phyloP scores from a whole-genome alignment of 2,329 filamentous ascomycete species.

The Lecanicillium sp. region DNA sequence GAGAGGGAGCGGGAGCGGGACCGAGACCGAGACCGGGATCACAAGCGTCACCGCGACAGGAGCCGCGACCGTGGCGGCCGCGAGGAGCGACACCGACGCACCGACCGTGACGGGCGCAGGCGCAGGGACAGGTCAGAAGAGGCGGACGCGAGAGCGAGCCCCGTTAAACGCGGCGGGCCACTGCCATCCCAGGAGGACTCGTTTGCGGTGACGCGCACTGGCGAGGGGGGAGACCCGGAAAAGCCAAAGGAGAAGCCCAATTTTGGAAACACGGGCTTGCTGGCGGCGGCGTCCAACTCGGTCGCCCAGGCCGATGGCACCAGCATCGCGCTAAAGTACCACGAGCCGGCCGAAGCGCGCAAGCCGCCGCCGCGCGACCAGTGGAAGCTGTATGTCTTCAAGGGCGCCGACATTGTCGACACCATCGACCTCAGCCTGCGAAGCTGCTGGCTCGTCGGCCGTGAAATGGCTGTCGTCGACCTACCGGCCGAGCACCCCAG shows the following conservation, averaged over 20 bases:
- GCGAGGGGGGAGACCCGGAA: constrained; percentile 30
- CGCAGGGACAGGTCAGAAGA: constrained; percentile 13
- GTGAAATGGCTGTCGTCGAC: constrained; percentile 75
- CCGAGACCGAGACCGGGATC: constrained; percentile 11
- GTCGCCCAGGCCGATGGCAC: constrained; percentile 65
- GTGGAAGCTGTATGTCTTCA: constrained; percentile 94
- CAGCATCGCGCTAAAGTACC: constrained; percentile 81
- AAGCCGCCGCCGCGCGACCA: constrained; percentile 71
- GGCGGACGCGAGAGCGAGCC: constrained; percentile 14
- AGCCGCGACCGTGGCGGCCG: constrained; percentile 11
- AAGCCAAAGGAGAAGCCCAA: constrained; percentile 82
- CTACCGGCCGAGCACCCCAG: constrained; percentile 82
- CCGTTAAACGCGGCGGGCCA: constrained; percentile 34
- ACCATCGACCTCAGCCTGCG: constrained; percentile 68
- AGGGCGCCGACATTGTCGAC: constrained; percentile 70
- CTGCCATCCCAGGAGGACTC: constrained; percentile 53
- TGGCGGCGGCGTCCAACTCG: constrained; percentile 82
- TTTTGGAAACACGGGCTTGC: constrained; percentile 67
- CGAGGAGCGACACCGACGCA: constrained; percentile 6
- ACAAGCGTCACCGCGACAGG: constrained; percentile 19
- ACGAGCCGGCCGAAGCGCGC: constrained; percentile 87
- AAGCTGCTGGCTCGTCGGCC: constrained; percentile 86
- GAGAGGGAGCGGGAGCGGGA: constrained; percentile 12
- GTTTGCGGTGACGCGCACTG: constrained; percentile 40
- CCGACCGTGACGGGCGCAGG: constrained; percentile 11